Evolutionary conservation across 345 rosid species (phyloP), one percentile per base, ranked within the genome.

Genomic region (Anacardium occidentale): DNA sequence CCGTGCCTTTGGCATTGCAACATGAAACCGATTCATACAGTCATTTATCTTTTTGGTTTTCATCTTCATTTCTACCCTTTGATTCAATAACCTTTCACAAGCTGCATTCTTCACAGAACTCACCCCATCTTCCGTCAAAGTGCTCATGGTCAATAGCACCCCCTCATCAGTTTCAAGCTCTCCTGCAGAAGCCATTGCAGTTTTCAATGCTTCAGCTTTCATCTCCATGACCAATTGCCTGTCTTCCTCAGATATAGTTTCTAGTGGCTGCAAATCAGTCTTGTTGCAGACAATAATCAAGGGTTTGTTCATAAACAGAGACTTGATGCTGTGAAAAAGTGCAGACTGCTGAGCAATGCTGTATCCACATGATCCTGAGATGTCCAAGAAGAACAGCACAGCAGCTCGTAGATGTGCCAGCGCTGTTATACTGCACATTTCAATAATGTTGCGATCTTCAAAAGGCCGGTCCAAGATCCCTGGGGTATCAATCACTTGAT

Each of bases 341-440:
- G 98, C 95, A 37, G 92, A 93, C 84, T 94, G 98, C 77, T 94
- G 97, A 42, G 95, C 93, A 75, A 94, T 90, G 74, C 82, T 94
- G 87, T 89, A 94, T 18, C 98, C 97, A 80, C 98, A 94, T 1
- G 97, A 90, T 3, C 96, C 98, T 0, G 96, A 91, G 61, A 94
- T 83, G 55, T 94, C 98, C 77, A 91, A 74, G 77, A 90, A 91
- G 82, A 89, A 91, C 81, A 94, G 76, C 8, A 94, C 90, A 50
- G 96, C 97, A 67, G 97, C 91, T 24, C 97, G 83, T 9, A 94
- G 86, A 85, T 94, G 96, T 3, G 97, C 98, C 76, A 91, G 77
- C 1, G 97, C 98, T 0, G 98, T 94, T 72, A 94, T 90, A 76
- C 96, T 94, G 85, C 97, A 94, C 97, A 94, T 94, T 75, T 92